Evolutionary conservation across 2,329 filamentous ascomycete species (phyloP).

Genomic region (Aspergillus ibericus): DNA sequence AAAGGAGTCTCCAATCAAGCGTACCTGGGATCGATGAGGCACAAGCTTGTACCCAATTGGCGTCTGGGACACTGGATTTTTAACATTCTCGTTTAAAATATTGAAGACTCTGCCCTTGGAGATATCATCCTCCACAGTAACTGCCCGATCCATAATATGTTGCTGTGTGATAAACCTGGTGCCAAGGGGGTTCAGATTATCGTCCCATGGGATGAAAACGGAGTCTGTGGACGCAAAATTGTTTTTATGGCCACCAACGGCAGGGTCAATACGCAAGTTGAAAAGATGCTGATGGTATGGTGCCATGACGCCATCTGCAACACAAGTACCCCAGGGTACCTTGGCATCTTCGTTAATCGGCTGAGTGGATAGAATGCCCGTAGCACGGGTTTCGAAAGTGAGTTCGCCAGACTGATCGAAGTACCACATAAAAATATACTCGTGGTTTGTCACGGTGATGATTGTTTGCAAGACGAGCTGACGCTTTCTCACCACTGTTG

Average conservation of each 20-base stretch:
- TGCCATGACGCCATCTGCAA: constrained; percentile 45
- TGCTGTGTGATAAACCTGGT: constrained; percentile 50
- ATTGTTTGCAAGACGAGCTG: constrained; percentile 42
- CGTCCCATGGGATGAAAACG: constrained; percentile 55
- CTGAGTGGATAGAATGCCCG: constrained; percentile 46
- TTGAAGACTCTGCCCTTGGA: constrained; percentile 53
- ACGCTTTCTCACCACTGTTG: constrained; percentile 34
- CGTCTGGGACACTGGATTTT: constrained; percentile 53
- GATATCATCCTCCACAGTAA: constrained; percentile 45
- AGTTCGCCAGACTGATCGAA: constrained; percentile 45
- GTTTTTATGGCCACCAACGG: constrained; percentile 45
- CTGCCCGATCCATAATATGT: constrained; percentile 44
- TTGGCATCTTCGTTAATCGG: constrained; percentile 34
- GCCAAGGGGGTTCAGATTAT: constrained; percentile 51
- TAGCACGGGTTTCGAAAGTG: constrained; percentile 45
- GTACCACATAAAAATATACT: constrained; percentile 47
- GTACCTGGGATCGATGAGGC: constrained; percentile 48
- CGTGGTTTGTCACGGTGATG: constrained; percentile 46
- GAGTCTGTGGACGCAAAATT: constrained; percentile 56
- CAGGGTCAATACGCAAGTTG: constrained; percentile 45
- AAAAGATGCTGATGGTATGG: constrained; percentile 49
- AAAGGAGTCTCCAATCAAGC: no score
- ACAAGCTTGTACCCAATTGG: constrained; percentile 57
- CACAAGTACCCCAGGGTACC: constrained; percentile 41
- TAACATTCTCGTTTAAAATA: constrained; percentile 53